Base-by-base conservation (phyloP, 2,329 filamentous ascomycete species). In the Pseudocercospora cruenta region DNA sequence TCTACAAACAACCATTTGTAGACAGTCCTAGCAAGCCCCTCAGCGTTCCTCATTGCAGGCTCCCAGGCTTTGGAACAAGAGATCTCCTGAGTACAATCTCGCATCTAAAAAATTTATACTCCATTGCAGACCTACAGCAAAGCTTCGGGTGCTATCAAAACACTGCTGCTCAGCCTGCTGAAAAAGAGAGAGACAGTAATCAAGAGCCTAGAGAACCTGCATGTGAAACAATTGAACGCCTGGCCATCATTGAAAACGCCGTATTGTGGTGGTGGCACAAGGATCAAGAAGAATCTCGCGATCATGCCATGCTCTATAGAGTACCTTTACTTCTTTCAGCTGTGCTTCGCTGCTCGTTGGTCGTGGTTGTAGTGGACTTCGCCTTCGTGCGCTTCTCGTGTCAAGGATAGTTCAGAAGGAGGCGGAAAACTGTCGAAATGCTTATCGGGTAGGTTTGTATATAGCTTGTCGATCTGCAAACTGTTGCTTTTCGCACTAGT, bases 371-470 rank as follows among this genome's bases (percentile, higher is more conserved):
- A 7, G 39, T 47, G 36, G 39, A 16, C 59, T 51, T 39, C 36
- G 53, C 51, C 8, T 28, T 63, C 39, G 36, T 57, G 49, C 51
- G 31, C 19, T 57, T 49, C 28, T 49, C 28, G 31, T 43, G 58
- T 64, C 57, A 59, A 61, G 49, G 51, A 55, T 45, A 59, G 43
- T 64, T 26, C 59, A 51, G 55, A 45, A 51, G 51, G 51, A 28
- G 51, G 49, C 21, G 19, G 16, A 39, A 45, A n/a, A 47, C 59
- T 55, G 65, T 54, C 58, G 58, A 61, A 62, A 60, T 64, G 65
- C 61, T 45, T 45, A 24, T 57, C 19, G 28, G 26, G 8, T 31
- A 21, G 19, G 57, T 31, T 62, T 31, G 58, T 51, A 12, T 21
- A 31, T 51, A 45, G 58, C 31, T 60, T 22, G 26, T n/a, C 9